Percentiles rank a stretch among this genome's conserved stretches.
phyloP scores from a whole-genome alignment of 306 rosid species.

The Vicia villosa region DNA sequence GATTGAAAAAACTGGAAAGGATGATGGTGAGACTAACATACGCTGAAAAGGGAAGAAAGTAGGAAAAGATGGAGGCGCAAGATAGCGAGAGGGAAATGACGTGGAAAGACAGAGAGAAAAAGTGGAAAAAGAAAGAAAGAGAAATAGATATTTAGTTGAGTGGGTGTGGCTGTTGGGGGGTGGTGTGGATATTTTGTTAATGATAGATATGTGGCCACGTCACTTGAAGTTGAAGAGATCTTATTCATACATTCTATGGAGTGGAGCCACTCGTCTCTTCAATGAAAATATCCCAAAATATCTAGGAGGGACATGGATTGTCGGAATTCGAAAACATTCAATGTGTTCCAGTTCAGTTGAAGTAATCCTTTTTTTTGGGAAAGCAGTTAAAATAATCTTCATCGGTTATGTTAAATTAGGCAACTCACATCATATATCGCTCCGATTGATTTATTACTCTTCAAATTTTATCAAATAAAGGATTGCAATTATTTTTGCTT shows the following conservation, averaged over 20 bases:
- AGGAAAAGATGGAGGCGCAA: not conserved
- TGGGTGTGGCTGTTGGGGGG: slow-evolving; percentile 7
- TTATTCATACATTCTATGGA: not conserved
- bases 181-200: slow-evolving; percentile 50
- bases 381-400: too few relatives aligned
- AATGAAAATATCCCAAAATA: slow-evolving; percentile 21
- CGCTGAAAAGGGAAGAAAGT: slow-evolving; percentile 13
- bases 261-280: not conserved
- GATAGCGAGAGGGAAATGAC: slow-evolving; percentile 28
- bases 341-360: too few relatives aligned
- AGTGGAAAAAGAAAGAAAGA: slow-evolving; percentile 20
- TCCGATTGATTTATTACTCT: too few relatives aligned
- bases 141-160: slow-evolving; percentile 7
- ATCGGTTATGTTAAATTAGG: too few relatives aligned
- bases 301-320: not conserved
- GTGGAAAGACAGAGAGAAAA: slow-evolving; percentile 46
- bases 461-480: too few relatives aligned
- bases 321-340: too few relatives aligned
- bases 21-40: slow-evolving; percentile 24
- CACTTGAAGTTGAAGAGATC: slow-evolving; percentile 37
- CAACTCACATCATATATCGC: too few relatives aligned
- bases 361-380: too few relatives aligned
- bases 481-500: too few relatives aligned
- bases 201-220: slow-evolving; percentile 64
- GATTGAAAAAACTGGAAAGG: slow-evolving; percentile 1